Conservation (phyloP, 306 rosid genomes). For the Datisca glomerata region DNA sequence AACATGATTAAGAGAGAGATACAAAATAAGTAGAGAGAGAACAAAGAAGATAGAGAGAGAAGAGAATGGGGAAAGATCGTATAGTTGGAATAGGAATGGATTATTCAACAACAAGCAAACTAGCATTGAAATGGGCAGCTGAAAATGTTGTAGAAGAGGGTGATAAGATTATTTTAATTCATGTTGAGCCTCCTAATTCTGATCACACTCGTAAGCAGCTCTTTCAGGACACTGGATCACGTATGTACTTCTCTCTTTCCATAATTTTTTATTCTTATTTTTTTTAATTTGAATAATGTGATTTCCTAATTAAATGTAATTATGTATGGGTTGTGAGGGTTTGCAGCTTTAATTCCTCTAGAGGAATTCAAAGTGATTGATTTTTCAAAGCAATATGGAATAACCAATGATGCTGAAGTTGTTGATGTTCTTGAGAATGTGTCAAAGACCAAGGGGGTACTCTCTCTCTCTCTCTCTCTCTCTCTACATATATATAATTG, state of each 20-base stretch:
- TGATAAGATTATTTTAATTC: constrained; percentile 50
- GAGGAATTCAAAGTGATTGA: constrained; percentile 57
- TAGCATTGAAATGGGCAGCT: constrained; percentile 58
- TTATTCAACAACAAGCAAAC: constrained; percentile 55
- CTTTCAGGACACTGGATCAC: constrained; percentile 50
- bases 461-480: no score
- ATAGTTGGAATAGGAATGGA: constrained; percentile 64
- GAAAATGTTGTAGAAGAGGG: constrained; percentile 38
- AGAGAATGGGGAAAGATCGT: no score
- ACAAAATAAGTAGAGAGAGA: no score
- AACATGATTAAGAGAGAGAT: no score
- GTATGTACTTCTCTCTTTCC: constrained; percentile 15
- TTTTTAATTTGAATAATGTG: no score
- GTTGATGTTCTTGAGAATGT: background rate
- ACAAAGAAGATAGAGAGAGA: no score
- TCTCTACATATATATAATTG: no score
- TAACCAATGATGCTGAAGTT: constrained; percentile 45
- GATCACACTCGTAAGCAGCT: constrained; percentile 53
- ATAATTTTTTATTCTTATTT: background rate
- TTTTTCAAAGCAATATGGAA: constrained; percentile 63
- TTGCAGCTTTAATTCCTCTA: constrained; percentile 65
- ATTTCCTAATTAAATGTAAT: no score
- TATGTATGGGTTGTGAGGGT: no score
- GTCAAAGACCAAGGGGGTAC: background rate
- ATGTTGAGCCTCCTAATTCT: constrained; percentile 44